Conservation (phyloP, 257 asterid genomes). For the Nemophila menziesii region DNA sequence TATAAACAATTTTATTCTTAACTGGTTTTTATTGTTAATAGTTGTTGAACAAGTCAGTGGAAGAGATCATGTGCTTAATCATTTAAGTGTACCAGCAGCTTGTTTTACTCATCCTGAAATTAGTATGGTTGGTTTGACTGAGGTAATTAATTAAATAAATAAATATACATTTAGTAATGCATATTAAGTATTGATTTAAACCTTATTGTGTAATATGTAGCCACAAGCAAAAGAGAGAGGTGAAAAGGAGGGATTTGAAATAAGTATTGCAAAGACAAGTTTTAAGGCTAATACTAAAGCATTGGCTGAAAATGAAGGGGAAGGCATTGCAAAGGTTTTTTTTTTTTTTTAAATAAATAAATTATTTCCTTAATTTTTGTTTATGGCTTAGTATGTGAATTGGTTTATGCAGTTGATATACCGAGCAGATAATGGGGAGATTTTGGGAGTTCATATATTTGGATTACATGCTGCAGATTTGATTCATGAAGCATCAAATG, state of each 20-base stretch:
- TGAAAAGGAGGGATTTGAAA: conserved; percentile 64
- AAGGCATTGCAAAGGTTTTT: conserved; percentile 64
- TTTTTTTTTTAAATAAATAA: background rate
- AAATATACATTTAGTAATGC: no score
- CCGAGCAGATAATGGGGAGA: conserved; percentile 53
- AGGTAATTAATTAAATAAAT: no score
- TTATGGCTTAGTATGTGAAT: no score
- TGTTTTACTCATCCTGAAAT: conserved; percentile 95
- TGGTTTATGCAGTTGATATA: conserved; percentile 38
- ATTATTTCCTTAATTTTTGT: background rate
- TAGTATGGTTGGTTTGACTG: conserved; percentile 90
- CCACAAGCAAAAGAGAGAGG: conserved; percentile 84
- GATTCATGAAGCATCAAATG: conserved; percentile 64
- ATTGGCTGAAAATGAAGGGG: conserved; percentile 80
- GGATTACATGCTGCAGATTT: conserved; percentile 71
- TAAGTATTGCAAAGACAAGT: conserved; percentile 62
- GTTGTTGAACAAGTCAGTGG: conserved; percentile 3
- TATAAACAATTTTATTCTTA: background rate
- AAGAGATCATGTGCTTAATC: conserved; percentile 1
- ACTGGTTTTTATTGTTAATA: background rate
- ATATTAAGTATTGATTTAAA: no score
- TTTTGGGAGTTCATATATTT: conserved; percentile 51
- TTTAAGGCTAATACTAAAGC: conserved; percentile 83
- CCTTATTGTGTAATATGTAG: conserved; percentile 19
- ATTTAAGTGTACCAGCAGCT: conserved; percentile 48